Evolutionary conservation across 192 early-diverging fungal genomes (phyloP), one percentile per base, ranked within the genome.

Genomic region (Lobulomyces angularis): DNA sequence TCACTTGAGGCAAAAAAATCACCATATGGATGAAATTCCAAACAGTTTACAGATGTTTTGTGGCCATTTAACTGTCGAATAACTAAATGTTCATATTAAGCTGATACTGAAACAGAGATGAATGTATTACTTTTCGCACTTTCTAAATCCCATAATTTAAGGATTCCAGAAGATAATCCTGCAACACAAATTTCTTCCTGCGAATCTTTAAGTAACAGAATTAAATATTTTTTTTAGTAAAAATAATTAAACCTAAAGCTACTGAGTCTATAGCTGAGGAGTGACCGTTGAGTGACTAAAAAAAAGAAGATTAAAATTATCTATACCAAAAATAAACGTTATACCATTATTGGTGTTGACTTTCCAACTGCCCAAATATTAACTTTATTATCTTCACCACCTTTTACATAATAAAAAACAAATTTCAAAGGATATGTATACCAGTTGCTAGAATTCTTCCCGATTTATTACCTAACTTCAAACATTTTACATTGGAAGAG

Each of bases 1-100:
- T 79, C 75, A 7, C 31, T 24, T 1, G 74, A 77, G 1, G 74
- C 73, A 48, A 79, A 79, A 41, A 79, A 79, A 22, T 79, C 75
- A 17, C 75, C 75, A 53, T 74, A 79, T 0, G 75, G 75, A 53
- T 79, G 75, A 55, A 71, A 79, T 44, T 79, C 69, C 33, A 77
- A 56, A 35, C 48, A 43, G 18, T 44, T 51, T 0, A 55, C 50
- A n/a, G 21, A 35, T 5, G 53, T 23, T 24, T 63, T 55, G 48
- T 79, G 75, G 12, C 75, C 75, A 2, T 46, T 31, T 6, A 79
- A 51, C 25, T 71, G 70, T 6, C 75, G 57, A 14, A 77, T 74
- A 14, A 73, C 71, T 65, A 32, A 1, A 1, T 24, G 28, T 24
- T 22, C 3, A 45, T 27, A 24, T 12, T 44, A 52, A 25, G 26